Evolutionary conservation across 331 rosid species (phyloP).

Genomic region (Cydonia oblonga): DNA sequence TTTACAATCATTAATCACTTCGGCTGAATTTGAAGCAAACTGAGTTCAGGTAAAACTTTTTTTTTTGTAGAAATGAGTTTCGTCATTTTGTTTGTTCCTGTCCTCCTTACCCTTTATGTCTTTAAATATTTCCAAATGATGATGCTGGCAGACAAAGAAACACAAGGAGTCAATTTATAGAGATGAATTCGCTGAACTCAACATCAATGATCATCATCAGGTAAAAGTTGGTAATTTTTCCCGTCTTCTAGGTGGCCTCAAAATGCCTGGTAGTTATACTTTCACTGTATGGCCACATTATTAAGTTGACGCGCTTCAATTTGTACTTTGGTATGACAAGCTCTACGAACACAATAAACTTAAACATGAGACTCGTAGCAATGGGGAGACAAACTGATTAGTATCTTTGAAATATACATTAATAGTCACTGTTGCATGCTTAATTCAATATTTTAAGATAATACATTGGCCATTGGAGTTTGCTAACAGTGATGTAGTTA

Average conservation of each 20-base stretch:
- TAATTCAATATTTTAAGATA: not conserved
- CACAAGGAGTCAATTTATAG: constrained; percentile 41
- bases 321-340: not conserved
- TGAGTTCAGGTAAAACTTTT: constrained; percentile 46
- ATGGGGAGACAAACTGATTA: not conserved
- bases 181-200: constrained; percentile 55
- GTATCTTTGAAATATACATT: not conserved
- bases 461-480: constrained; percentile 23
- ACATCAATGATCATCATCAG: constrained; percentile 40
- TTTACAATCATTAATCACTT: constrained; percentile 40
- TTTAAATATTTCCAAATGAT: constrained; percentile 12
- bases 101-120: too few species aligned
- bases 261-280: not conserved
- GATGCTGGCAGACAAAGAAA: constrained; percentile 44
- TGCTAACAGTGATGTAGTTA: constrained; percentile 4
- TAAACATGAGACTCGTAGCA: not conserved
- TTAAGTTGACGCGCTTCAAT: not conserved
- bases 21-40: constrained; percentile 46
- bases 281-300: not conserved
- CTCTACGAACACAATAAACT: not conserved
- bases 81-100: too few species aligned
- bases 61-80: too few species aligned
- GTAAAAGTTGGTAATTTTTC: constrained; percentile 1
- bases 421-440: not conserved
- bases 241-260: not conserved